Base-by-base conservation (phyloP, 2,329 filamentous ascomycete genomes). In the Fusarium illudens region DNA sequence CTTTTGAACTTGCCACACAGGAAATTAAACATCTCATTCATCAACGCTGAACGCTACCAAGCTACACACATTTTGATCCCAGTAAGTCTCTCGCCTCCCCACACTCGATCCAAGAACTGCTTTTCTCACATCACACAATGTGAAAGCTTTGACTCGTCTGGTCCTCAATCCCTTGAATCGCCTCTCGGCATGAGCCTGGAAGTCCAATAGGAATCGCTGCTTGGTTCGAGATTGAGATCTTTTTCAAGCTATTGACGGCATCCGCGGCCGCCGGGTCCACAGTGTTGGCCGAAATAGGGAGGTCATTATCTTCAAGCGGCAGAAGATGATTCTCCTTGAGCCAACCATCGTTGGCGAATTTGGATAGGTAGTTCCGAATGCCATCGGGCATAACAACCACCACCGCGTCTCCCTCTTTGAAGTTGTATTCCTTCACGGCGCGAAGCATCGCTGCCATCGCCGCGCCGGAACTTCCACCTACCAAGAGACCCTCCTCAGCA, bases 301-400 rank as follows among this genome's bases (percentile, higher is more conserved):
- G 48, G 15, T 34, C 48, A 0, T 32, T n/a, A 8, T 32, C 48
- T 1, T 33, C 29, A 11, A 32, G 29, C 7, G 30, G 29, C 10
- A 58, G 11, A 1, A 56, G 39, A 15, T 27, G 17, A 81, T 98
- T 98, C 65, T 94, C 95, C 17, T 93, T 93, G 52, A 98, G 90
- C 95, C 95, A 98, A 83, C 97, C 94, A 77, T 98, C 96, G 78
- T 98, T 95, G 70, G 93, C 93, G 78, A 98, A 98, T 86, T 98
- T 98, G 83, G 91, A 94, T 22, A 98, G 88, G 79, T 98, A 98
- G 80, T 93, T 97, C 74, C 95, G 87, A 77, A 98, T 97, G 81
- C 93, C 97, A 80, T 98, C 95, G 1, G 95, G 95, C 27, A 97
- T 84, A 53, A 98, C 84, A 27, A 97, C 93, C 27, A 98, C 95